phyloP scores from a whole-genome alignment of 164 flowering plant species.

The Platanus orientalis region DNA sequence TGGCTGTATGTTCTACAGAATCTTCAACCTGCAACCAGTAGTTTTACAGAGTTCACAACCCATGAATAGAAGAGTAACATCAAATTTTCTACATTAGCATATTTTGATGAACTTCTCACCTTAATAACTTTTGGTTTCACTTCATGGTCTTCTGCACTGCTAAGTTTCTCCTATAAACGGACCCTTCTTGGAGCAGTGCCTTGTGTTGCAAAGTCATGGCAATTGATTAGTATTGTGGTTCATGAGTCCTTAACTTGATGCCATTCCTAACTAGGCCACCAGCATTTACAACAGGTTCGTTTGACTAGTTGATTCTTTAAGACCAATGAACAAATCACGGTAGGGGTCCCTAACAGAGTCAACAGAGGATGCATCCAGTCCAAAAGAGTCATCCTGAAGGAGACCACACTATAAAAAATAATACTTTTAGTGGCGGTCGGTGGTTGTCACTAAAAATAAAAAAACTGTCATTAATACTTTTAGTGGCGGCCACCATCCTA shows the following conservation, averaged over 20 bases:
- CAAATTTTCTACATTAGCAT: background rate
- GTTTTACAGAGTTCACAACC: background rate
- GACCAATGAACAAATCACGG: background rate
- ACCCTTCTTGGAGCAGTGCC: constrained; percentile 59
- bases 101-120: constrained; percentile 26
- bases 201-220: constrained; percentile 17
- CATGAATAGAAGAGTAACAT: background rate
- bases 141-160: constrained; percentile 4
- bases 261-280: constrained; percentile 21
- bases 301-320: constrained; percentile 10
- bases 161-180: constrained; percentile 30
- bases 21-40: constrained; percentile 27
- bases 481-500: too few species aligned
- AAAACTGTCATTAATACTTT: too few species aligned
- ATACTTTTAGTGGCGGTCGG: too few species aligned
- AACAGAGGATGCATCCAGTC: too few species aligned
- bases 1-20: constrained; percentile 2
- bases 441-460: too few species aligned
- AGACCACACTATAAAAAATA: too few species aligned
- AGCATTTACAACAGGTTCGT: constrained; percentile 3
- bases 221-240: constrained; percentile 6
- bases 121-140: constrained; percentile 13
- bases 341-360: too few species aligned
- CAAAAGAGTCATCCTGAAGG: background rate
- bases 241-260: constrained; percentile 34